Evolutionary conservation across 768 basidiomycete species (phyloP), one percentile per base, ranked within the genome.

Genomic region (Suillus tomentosus): DNA sequence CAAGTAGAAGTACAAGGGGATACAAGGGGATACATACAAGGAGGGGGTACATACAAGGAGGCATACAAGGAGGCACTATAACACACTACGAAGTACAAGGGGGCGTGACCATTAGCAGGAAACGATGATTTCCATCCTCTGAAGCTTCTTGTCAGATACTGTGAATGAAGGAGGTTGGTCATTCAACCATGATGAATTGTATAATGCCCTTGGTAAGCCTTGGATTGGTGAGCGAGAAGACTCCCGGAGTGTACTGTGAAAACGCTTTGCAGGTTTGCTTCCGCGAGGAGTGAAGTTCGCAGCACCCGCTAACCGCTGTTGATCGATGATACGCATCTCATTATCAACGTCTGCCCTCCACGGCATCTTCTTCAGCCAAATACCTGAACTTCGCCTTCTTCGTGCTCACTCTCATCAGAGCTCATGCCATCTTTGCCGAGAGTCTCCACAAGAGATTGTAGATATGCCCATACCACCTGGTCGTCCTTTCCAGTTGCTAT

Each of bases 381-480:
- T 3, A 50, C 48, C 48, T 50, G 22, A 50, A 14, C 48, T 50
- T 24, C 13, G 5, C 48, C 48, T 51, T n/a, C 60, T 48, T 61
- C 19, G 3, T 61, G 60, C 36, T 61, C 60, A 27, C 45, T 47
- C 45, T 61, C 47, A 6, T 61, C 60, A 61, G 60, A 61, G 34
- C 60, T 61, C 60, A 61, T 61, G 19, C 60, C 60, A 53, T 61
- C 45, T 45, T 48, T 42, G 45, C 60, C 10, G 5, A 61, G 60
- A 11, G 48, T 47, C 24, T 61, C 42, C 45, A 61, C 60, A 27
- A 61, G 48, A 13, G 48, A 50, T 50, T 50, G 24, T 24, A 15
- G 24, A 50, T 50, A 50, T 3, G 22, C 48, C 48, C 48, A 50
- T 50, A 50, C 48, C 24, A 24, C 48, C 48, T 50, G 48, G 48